Evolutionary conservation across 2,329 filamentous ascomycete species (phyloP).

Genomic region (Coleophoma eucalyptorum): DNA sequence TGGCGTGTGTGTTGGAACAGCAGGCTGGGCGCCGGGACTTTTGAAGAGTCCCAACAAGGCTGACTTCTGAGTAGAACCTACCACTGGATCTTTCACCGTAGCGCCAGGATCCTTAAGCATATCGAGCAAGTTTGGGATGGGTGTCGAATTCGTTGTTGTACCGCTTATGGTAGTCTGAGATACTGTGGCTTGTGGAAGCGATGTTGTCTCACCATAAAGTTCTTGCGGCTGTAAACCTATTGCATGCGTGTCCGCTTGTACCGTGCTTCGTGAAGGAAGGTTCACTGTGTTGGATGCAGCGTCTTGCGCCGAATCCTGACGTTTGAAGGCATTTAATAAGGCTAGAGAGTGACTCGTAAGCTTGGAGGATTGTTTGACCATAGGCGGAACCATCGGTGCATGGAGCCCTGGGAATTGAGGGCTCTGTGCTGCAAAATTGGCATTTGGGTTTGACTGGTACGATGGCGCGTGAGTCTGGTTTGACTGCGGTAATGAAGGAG

Average conservation of each 20-base stretch:
- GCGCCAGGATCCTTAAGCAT: slow-evolving; percentile 6
- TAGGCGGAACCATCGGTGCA: slow-evolving; percentile 20
- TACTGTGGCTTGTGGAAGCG: slow-evolving; percentile 3
- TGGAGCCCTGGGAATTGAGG: slow-evolving; percentile 23
- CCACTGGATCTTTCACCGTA: neutral
- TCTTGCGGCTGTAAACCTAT: slow-evolving; percentile 18
- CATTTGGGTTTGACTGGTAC: neutral
- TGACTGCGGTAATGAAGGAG: slow-evolving; percentile 26
- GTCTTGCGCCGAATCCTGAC: slow-evolving; percentile 14
- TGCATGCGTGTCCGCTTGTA: slow-evolving; percentile 5
- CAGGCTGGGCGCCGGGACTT: slow-evolving; percentile 17
- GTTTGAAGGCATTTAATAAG: slow-evolving; percentile 41
- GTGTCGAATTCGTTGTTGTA: slow-evolving; percentile 17
- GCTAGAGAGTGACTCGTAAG: slow-evolving; percentile 39
- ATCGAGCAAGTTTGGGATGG: slow-evolving; percentile 3
- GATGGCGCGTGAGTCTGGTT: slow-evolving; percentile 14
- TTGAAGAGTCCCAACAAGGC: slow-evolving; percentile 25
- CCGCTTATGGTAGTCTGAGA: slow-evolving; percentile 5
- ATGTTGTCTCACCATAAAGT: slow-evolving; percentile 17
- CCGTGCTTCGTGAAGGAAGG: slow-evolving; percentile 11
- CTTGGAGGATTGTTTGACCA: slow-evolving; percentile 19
- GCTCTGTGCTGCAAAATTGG: slow-evolving; percentile 7
- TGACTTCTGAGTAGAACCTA: slow-evolving; percentile 15
- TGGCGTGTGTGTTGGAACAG: slow-evolving; percentile 9
- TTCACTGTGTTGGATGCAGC: slow-evolving; percentile 8